Evolutionary conservation across 2,329 filamentous ascomycete genomes (phyloP).

Genomic region (Aureobasidium sp.): DNA sequence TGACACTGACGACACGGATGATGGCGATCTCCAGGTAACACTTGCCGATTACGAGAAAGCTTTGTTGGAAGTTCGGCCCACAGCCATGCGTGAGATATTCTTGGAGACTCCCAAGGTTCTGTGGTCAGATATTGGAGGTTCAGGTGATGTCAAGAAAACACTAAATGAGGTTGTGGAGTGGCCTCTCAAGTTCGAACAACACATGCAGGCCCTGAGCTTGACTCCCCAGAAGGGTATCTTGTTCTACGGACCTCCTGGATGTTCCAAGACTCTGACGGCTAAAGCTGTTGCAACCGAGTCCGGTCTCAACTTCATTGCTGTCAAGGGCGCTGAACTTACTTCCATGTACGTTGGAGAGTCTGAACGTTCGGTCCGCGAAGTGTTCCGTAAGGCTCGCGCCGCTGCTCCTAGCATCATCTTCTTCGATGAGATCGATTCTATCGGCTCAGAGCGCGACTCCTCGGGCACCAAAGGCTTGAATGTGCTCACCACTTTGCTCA

Average conservation of each 20-base stretch:
- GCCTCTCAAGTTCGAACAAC: conserved; percentile 49
- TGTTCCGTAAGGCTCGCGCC: conserved; percentile 79
- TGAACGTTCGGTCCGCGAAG: conserved; percentile 73
- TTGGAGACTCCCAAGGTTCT: conserved; percentile 77
- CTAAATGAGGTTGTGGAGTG: conserved; percentile 53
- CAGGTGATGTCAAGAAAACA: conserved; percentile 62
- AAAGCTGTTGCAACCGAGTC: conserved; percentile 88
- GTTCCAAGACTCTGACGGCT: conserved; percentile 87
- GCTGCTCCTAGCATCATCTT: conserved; percentile 90
- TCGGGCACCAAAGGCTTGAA: conserved; percentile 56
- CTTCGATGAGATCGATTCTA: conserved; percentile 93
- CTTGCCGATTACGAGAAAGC: conserved; percentile 57
- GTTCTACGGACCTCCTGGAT: conserved; percentile 87
- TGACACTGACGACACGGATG: background rate
- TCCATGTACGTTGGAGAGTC: conserved; percentile 98
- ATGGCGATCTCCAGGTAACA: conserved; percentile 16
- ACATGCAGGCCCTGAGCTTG: conserved; percentile 45
- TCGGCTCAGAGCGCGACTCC: conserved; percentile 53
- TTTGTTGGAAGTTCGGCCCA: conserved; percentile 64
- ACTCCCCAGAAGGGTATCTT: conserved; percentile 73
- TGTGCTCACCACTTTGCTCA: conserved; percentile 80
- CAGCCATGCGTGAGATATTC: conserved; percentile 82
- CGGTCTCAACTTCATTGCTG: conserved; percentile 85
- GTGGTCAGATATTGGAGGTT: conserved; percentile 85
- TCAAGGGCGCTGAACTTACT: conserved; percentile 87